Evolutionary conservation across 257 asterid species (phyloP), one percentile per base, ranked within the genome.

Genomic region (Gentiana macrophylla): DNA sequence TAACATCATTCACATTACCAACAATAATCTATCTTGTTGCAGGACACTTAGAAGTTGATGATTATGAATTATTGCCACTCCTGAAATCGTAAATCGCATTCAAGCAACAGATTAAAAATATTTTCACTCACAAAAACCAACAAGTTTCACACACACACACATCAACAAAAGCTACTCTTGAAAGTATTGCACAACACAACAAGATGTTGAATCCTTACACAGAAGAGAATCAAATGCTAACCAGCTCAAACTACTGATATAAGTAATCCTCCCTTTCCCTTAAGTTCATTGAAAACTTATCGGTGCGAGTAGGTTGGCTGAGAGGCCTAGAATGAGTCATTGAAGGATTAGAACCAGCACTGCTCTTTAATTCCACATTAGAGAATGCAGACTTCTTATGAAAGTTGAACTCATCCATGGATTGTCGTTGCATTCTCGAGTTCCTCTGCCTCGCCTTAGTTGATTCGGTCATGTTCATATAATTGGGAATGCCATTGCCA

Each of bases 391-490:
- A 71, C 68, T 79, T 86, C 54, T 79, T 80, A 5, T 70, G 76
- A 69, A 86, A 80, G 81, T 90, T 88, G 71, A 79, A 75, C 68
- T 86, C 96, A 72, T 84, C 96, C 96, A 87, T 83, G 15, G 82
- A 83, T 54, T 73, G 90, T 58, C 84, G 77, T 49, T 72, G 93
- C 33, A 69, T 60, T 64, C 79, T 70, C 32, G 55, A 69, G 53
- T 71, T 68, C 71, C 95, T 83, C 81, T 79, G 94, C 72, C 88
- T 92, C 9, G 95, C 97, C 71, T 79, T 91, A 1, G 86, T 84
- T 32, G 96, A 94, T 69, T 80, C 84, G 7, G 98, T 91, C 84
- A 85, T 47, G 79, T 66, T 92, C 98, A 88, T 92, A 58, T 92
- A 92, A 62, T 56, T 81, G 10, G 98, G 97, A 60, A 74, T 63